A percentile compares a stretch with the other conserved stretches of the same genome.
phyloP scores from a whole-genome alignment of 768 basidiomycete species.

The Cantharellus anzutake region DNA sequence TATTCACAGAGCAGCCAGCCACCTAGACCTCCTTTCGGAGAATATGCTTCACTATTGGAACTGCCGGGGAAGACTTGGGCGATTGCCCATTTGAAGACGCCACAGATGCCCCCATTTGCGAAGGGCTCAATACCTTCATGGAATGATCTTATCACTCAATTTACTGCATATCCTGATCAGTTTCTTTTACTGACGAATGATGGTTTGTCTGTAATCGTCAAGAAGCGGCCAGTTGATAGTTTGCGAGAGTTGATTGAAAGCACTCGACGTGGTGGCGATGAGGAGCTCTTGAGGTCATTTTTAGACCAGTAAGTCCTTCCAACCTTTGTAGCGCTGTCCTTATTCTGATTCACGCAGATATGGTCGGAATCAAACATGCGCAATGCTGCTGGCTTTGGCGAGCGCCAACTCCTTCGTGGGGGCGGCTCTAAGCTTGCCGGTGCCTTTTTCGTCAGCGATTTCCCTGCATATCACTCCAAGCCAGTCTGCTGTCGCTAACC shows the following conservation, averaged over 20 bases:
- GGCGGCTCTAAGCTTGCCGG: not conserved
- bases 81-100: slow-evolving; percentile 24
- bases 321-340: not conserved
- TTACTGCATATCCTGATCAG: slow-evolving; percentile 50
- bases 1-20: not conserved
- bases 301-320: slow-evolving; percentile 40
- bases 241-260: slow-evolving; percentile 67
- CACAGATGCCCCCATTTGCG: slow-evolving; percentile 21
- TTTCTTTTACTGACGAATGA: slow-evolving; percentile 82
- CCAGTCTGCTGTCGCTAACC: not conserved
- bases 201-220: slow-evolving; percentile 61
- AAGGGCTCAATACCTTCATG: not conserved
- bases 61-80: slow-evolving; percentile 77
- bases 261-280: slow-evolving; percentile 28
- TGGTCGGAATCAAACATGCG: slow-evolving; percentile 80
- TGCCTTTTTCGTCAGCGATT: not conserved
- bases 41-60: slow-evolving; percentile 57
- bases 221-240: slow-evolving; percentile 72
- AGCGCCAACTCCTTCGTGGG: slow-evolving; percentile 53
- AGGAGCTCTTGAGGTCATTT: slow-evolving; percentile 68
- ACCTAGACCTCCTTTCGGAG: slow-evolving; percentile 25
- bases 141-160: slow-evolving; percentile 72
- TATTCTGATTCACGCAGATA: slow-evolving; percentile 33
- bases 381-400: slow-evolving; percentile 76
- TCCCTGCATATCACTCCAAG: not conserved